Evolutionary conservation across 345 rosid species (phyloP).

Genomic region (Toxicodendron radicans): DNA sequence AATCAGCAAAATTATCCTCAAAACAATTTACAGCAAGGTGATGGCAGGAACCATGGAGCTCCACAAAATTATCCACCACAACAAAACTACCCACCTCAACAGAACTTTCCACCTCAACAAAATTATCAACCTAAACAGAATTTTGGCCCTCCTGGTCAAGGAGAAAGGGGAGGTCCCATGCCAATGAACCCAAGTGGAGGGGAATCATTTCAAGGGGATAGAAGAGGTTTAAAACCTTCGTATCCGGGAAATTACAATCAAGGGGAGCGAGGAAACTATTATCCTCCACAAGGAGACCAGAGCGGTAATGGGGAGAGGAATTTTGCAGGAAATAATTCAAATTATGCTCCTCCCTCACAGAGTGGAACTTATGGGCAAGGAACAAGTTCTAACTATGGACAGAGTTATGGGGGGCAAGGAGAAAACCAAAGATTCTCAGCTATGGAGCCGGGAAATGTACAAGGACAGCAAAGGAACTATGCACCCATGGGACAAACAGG

Average conservation of each 20-base stretch:
- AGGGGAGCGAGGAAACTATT: constrained; percentile 41
- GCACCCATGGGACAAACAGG: constrained; percentile 41
- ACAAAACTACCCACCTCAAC: constrained; percentile 22
- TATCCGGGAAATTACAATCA: constrained; percentile 41
- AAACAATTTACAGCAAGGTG: constrained; percentile 47
- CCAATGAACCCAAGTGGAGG: constrained; percentile 39
- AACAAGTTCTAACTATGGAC: constrained; percentile 27
- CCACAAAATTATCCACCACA: constrained; percentile 39
- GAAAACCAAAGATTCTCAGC: constrained; percentile 37
- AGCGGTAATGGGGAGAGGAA: constrained; percentile 24
- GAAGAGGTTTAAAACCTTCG: constrained; percentile 36
- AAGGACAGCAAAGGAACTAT: constrained; percentile 44
- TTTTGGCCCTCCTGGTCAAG: constrained; percentile 37
- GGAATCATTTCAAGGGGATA: constrained; percentile 28
- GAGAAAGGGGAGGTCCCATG: constrained; percentile 35
- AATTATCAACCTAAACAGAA: constrained; percentile 24
- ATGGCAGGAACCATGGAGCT: constrained; percentile 44
- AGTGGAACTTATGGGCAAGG: constrained; percentile 42
- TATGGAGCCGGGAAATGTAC: constrained; percentile 40
- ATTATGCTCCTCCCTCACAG: constrained; percentile 30
- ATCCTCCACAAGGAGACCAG: constrained; percentile 32
- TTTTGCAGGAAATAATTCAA: constrained; percentile 25
- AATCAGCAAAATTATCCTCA: constrained; percentile 44
- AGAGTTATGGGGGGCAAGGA: constrained; percentile 24
- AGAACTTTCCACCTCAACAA: constrained; percentile 13